A percentile compares a stretch with the other conserved stretches of the same genome.
phyloP scores from a whole-genome alignment of 139 green algal species.

The Micractinium conductrix region DNA sequence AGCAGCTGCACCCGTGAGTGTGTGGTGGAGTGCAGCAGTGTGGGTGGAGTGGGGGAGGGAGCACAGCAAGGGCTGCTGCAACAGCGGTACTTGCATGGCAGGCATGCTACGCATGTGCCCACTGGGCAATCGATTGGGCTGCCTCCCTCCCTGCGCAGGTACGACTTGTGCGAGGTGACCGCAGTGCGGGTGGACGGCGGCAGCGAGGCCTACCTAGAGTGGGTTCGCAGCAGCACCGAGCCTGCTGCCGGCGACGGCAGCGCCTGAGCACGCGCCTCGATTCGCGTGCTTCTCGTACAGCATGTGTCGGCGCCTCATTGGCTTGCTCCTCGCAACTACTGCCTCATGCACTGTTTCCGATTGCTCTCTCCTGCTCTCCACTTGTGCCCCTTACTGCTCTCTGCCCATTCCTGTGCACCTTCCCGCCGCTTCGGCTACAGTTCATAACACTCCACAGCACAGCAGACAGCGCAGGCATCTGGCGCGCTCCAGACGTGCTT shows the following conservation, averaged over 20 bases:
- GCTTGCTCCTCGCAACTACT: neutral
- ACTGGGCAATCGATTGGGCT: neutral
- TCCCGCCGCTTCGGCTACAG: too few species aligned
- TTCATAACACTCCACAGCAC: neutral
- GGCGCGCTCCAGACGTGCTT: neutral
- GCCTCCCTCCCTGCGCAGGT: constrained; percentile 18
- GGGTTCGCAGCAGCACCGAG: constrained; percentile 69
- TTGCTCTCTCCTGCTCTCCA: neutral
- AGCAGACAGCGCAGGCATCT: neutral
- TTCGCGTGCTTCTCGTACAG: too few species aligned
- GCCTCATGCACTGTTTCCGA: neutral
- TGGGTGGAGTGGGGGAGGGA: neutral
- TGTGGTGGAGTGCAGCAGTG: neutral
- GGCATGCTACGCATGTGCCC: too few species aligned
- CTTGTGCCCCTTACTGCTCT: neutral
- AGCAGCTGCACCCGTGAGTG: constrained; percentile 28
- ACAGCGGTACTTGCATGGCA: neutral
- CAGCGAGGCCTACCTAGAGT: constrained; percentile 72
- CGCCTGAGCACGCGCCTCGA: neutral
- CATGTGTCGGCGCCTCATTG: too few species aligned
- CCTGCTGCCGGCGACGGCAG: neutral
- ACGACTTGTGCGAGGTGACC: constrained; percentile 81
- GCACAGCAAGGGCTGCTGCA: neutral
- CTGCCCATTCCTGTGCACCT: too few species aligned
- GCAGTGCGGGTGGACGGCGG: constrained; percentile 70